Evolutionary conservation across 2,329 filamentous ascomycete genomes (phyloP).

Genomic region (Trichocomaceae sp.): DNA sequence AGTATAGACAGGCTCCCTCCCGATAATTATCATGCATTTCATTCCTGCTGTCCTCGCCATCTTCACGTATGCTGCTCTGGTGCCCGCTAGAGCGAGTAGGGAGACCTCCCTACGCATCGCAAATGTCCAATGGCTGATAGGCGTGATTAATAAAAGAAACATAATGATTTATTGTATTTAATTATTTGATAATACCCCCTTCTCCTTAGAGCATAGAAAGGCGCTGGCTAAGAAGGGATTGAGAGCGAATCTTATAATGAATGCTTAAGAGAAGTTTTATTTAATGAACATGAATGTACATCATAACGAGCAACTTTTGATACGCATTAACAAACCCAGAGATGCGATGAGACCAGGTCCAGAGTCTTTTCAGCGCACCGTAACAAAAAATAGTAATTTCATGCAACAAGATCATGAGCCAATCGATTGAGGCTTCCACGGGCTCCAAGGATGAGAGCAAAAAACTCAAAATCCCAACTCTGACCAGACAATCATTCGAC

Average conservation of each 20-base stretch:
- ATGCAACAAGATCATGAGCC: background rate
- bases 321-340: background rate
- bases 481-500: background rate
- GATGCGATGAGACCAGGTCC: background rate
- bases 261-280: background rate
- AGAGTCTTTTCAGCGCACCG: background rate
- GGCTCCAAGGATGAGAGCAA: background rate
- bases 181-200: background rate
- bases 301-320: background rate
- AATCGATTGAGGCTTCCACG: background rate
- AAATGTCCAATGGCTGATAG: constrained; percentile 15
- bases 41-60: too few species aligned
- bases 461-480: background rate
- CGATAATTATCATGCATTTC: too few species aligned
- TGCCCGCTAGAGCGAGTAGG: too few species aligned
- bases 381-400: background rate
- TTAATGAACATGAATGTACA: background rate
- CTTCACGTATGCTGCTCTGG: too few species aligned
- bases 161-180: background rate
- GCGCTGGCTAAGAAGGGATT: background rate
- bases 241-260: background rate
- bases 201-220: background rate
- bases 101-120: too few species aligned
- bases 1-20: too few species aligned
- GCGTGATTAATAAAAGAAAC: background rate